phyloP scores from a whole-genome alignment of 441 rosid genomes.

The Adansonia madagascariensis region DNA sequence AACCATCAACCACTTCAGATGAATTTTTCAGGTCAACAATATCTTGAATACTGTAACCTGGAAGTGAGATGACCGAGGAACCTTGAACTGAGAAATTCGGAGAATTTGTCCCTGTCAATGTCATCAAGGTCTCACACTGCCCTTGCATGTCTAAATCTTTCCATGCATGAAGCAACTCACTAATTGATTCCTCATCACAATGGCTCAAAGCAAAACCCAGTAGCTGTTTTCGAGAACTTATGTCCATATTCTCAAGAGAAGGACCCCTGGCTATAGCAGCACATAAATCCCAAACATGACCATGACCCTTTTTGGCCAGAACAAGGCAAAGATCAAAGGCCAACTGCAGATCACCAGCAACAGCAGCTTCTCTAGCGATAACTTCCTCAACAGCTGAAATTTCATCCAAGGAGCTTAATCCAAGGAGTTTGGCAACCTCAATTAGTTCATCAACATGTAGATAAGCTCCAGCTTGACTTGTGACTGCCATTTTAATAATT shows the following conservation, averaged over 20 bases:
- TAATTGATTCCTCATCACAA: slow-evolving; percentile 91
- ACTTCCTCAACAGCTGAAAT: slow-evolving; percentile 90
- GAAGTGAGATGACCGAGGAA: slow-evolving; percentile 36
- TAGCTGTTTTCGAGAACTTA: slow-evolving; percentile 76
- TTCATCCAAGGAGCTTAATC: slow-evolving; percentile 78
- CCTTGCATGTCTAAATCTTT: slow-evolving; percentile 94
- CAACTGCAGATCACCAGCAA: slow-evolving; percentile 94
- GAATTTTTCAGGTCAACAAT: slow-evolving; percentile 51
- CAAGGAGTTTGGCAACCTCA: slow-evolving; percentile 96
- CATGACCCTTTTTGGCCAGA: slow-evolving; percentile 91
- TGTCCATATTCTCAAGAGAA: slow-evolving; percentile 88
- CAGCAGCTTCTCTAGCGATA: slow-evolving; percentile 99
- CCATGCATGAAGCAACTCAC: slow-evolving; percentile 97
- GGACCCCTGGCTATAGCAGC: slow-evolving; percentile 99
- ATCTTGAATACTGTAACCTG: slow-evolving; percentile 45
- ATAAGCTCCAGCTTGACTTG: slow-evolving; percentile 90
- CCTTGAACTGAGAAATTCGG: slow-evolving; percentile 49
- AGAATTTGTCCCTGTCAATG: slow-evolving; percentile 56
- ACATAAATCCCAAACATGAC: slow-evolving; percentile 95
- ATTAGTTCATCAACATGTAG: slow-evolving; percentile 86
- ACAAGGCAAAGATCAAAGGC: slow-evolving; percentile 94
- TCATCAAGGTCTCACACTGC: slow-evolving; percentile 72
- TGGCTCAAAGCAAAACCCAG: slow-evolving; percentile 93
- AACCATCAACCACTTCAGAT: slow-evolving; percentile 53
- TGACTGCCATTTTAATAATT: slow-evolving; percentile 92